Percentiles rank a stretch among this genome's conserved stretches.
Evolutionary conservation across 208 protist genomes (phyloP).

Genomic region (Trypanosomatidae sp.): DNA sequence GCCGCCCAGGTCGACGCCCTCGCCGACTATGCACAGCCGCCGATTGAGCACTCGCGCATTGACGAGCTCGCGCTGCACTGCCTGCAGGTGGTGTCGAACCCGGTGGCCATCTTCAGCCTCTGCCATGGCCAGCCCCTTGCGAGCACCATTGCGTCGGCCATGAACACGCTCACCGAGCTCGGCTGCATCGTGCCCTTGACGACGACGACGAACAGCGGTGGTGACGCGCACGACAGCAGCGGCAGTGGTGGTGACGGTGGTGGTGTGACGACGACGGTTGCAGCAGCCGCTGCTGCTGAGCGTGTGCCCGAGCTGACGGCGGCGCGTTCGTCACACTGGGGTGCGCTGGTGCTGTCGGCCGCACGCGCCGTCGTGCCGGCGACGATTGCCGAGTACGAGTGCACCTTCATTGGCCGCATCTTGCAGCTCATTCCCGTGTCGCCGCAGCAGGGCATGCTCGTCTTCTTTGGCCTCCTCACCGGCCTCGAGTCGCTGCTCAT

Average conservation of each 20-base stretch:
- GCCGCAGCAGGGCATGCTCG: constrained; percentile 43
- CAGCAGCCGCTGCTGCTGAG: constrained; percentile 12
- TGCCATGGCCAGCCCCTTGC: constrained; percentile 52
- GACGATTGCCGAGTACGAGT: constrained; percentile 26
- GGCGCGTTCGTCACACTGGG: constrained; percentile 9
- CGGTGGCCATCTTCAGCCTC: constrained; percentile 55
- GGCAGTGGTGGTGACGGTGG: too few relatives aligned
- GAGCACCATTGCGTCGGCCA: constrained; percentile 38
- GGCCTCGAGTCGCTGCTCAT: constrained; percentile 58
- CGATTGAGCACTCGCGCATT: constrained; percentile 36
- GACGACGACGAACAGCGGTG: constrained; percentile 4
- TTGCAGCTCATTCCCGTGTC: constrained; percentile 52
- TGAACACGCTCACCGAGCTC: constrained; percentile 52
- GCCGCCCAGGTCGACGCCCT: constrained; percentile 27
- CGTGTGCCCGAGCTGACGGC: constrained; percentile 15
- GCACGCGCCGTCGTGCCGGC: constrained; percentile 14
- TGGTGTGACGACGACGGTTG: too few relatives aligned
- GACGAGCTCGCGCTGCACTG: constrained; percentile 69
- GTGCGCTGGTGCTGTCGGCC: constrained; percentile 7
- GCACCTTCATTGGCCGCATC: constrained; percentile 56
- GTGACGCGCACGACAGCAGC: too few relatives aligned
- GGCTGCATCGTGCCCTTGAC: constrained; percentile 45
- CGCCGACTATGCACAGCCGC: constrained; percentile 14
- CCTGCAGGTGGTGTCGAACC: constrained; percentile 50
- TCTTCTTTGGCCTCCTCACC: constrained; percentile 59